Conservation (phyloP, 2,329 filamentous ascomycete species). For the Claviceps pazoutovae region DNA sequence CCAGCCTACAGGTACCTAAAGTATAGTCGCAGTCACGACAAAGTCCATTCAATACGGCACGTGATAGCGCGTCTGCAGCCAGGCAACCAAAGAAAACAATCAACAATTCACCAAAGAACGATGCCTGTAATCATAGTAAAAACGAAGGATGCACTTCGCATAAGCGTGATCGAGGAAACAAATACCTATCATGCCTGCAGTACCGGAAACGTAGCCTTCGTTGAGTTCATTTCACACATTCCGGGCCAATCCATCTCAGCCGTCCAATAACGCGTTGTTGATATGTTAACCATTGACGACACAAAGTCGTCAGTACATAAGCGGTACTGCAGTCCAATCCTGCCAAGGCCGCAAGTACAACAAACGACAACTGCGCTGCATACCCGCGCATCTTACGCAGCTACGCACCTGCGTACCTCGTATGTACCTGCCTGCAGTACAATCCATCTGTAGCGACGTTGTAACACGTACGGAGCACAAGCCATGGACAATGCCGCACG, state of each 20-base stretch:
- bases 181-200: not conserved
- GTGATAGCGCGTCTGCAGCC: not conserved
- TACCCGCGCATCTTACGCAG: not conserved
- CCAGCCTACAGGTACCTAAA: not conserved
- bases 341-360: not conserved
- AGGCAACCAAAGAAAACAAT: not conserved
- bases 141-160: not conserved
- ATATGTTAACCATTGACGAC: not conserved
- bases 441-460: not conserved
- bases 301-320: not conserved
- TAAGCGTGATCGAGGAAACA: not conserved
- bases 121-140: not conserved
- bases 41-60: not conserved
- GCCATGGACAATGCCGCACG: constrained; percentile 16
- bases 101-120: not conserved
- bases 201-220: not conserved
- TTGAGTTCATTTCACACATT: not conserved
- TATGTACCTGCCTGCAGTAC: not conserved
- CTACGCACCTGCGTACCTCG: not conserved
- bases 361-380: not conserved
- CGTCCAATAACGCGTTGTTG: not conserved
- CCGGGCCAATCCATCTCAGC: not conserved
- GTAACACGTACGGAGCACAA: not conserved
- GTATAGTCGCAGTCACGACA: too few relatives aligned
- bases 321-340: not conserved